Base-by-base conservation (phyloP, 139 green algal genomes). In the Volvox reticuliferus region DNA sequence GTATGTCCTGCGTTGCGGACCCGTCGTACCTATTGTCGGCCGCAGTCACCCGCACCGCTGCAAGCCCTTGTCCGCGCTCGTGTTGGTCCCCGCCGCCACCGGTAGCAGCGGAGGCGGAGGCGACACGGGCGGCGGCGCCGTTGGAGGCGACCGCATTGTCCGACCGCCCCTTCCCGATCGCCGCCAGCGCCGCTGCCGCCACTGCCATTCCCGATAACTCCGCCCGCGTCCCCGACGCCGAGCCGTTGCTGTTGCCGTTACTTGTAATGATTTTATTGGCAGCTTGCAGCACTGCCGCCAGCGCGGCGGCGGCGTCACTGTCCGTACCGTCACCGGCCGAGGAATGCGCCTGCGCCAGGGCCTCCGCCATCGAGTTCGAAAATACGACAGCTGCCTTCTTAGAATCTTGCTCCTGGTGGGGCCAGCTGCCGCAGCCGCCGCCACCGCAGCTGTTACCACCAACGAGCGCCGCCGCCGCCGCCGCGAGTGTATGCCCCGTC, bases 241-340 rank as follows among this genome's bases (percentile, higher is more conserved):
- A 81, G 30, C 18, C 6, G 30, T 81, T 81, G 30, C 75, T 81
- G 75, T 28, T 55, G 75, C 18, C 75, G 32, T 24, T 55, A 30
- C 75, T 81, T 17, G 75, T 61, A 13, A 81, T 50, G 9, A 81
- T 81, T 35, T 81, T 81, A 19, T 50, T 55, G 75, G 75, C 75
- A 1, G 75, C 75, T 9, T 81, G 30, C 32, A 81, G 30, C 75
- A 81, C 75, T 19, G 75, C 75, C 30, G 32, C 75, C 75, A 81
- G 75, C 75, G 75, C 75, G 32, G 75, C 30, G 32, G 75, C 75
- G 20, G 32, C 75, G n/a, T 81, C 75, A 35, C 75, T 79, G 71
- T 79, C 33, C 32, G 76, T 61, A 55, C 21, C 76, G 33, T 55
- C 76, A 26, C 76, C 76, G 12, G 12, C 35, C n/a, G 35, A 61